Percentiles rank a stretch among this genome's conserved stretches.
Evolutionary conservation across 257 asterid genomes (phyloP).

Genomic region (Perilla frutescens): DNA sequence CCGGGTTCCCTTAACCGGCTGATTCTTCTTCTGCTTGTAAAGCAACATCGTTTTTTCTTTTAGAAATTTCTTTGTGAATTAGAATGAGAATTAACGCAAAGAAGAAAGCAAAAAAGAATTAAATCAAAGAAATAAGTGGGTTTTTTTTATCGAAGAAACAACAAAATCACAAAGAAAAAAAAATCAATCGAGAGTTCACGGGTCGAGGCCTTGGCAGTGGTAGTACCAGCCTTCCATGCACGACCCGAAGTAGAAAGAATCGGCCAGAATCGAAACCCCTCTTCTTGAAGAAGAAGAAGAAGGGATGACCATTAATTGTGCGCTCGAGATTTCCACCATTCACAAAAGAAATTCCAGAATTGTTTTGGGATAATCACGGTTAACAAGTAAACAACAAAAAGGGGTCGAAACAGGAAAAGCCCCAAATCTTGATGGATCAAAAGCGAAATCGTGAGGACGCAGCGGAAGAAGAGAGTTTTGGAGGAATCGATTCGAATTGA

Average conservation of each 20-base stretch:
- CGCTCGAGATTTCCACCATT: slow-evolving; percentile 75
- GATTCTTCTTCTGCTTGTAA: slow-evolving; percentile 82
- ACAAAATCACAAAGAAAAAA: background rate
- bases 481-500: slow-evolving; percentile 15
- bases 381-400: background rate
- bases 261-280: slow-evolving; percentile 65
- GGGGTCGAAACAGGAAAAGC: background rate
- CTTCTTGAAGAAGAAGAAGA: slow-evolving; percentile 62
- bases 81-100: slow-evolving; percentile 17
- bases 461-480: background rate
- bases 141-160: background rate
- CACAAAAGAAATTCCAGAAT: slow-evolving; percentile 45
- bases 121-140: background rate
- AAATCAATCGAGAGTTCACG: slow-evolving; percentile 42
- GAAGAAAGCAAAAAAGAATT: slow-evolving; percentile 31
- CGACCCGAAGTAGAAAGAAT: slow-evolving; percentile 67
- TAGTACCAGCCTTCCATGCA: slow-evolving; percentile 97
- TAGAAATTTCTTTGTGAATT: background rate
- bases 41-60: slow-evolving; percentile 58
- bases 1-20: slow-evolving; percentile 63
- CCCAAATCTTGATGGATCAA: slow-evolving; percentile 13
- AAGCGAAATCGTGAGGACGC: background rate
- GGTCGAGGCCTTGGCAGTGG: slow-evolving; percentile 94
- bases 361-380: background rate
- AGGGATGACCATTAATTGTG: slow-evolving; percentile 76